Evolutionary conservation across 441 rosid species (phyloP).

Genomic region (Adansonia grandidieri): DNA sequence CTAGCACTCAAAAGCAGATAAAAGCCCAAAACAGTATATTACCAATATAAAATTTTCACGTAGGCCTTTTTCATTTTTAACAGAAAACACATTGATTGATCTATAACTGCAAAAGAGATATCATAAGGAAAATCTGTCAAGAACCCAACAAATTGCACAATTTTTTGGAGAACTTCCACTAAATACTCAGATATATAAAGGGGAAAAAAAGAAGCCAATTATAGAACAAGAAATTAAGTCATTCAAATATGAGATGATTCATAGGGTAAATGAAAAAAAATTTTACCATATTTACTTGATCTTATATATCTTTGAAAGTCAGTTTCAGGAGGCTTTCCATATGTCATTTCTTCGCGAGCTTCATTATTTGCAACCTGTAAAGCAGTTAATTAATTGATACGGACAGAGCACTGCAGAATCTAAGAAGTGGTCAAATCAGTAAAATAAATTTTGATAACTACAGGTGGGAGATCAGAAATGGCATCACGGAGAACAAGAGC

Average conservation of each 20-base stretch:
- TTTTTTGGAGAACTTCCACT: not conserved
- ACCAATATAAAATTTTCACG: not conserved
- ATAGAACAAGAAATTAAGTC: not conserved
- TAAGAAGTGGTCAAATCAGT: slow-evolving; percentile 10
- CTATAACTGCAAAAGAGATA: not conserved
- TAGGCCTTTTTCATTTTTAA: not conserved
- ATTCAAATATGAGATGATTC: slow-evolving; percentile 7
- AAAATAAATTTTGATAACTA: slow-evolving; percentile 39
- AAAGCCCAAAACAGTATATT: not conserved
- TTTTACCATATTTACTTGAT: slow-evolving; percentile 63
- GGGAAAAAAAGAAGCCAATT: not conserved
- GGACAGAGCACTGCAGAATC: not conserved
- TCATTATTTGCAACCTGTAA: slow-evolving; percentile 62
- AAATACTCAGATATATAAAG: not conserved
- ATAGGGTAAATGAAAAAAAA: not conserved
- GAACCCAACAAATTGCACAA: not conserved
- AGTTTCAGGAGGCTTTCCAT: slow-evolving; percentile 67
- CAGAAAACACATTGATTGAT: not conserved
- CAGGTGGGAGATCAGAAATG: slow-evolving; percentile 89
- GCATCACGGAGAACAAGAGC: slow-evolving; percentile 83
- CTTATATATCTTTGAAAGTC: slow-evolving; percentile 81
- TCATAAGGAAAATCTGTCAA: not conserved
- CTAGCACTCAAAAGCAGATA: not conserved
- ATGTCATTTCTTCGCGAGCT: slow-evolving; percentile 55
- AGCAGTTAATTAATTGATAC: slow-evolving; percentile 24